Percentiles rank a stretch among this genome's conserved stretches.
phyloP scores from a whole-genome alignment of 2,329 filamentous ascomycete species.

The Rhynchosporium graminicola region DNA sequence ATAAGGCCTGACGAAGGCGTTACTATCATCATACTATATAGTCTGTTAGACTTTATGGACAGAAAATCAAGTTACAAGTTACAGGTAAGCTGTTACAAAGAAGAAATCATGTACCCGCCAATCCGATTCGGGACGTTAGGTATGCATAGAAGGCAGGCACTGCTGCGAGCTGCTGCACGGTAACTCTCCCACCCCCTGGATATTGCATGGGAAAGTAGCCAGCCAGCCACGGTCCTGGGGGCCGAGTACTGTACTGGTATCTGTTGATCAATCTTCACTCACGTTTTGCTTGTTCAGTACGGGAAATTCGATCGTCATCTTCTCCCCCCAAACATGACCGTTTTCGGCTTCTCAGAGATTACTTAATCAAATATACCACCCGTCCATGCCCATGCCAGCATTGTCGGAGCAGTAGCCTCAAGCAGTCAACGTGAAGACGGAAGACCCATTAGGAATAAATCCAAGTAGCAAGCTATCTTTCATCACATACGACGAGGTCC shows the following conservation, averaged over 20 bases:
- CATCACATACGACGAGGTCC: background rate
- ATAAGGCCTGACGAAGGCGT: background rate
- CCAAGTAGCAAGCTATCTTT: background rate
- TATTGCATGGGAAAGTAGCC: background rate
- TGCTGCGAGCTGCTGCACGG: constrained; percentile 5
- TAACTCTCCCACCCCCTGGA: constrained; percentile 9
- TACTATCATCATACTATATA: no score
- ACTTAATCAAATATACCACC: background rate
- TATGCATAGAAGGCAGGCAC: background rate
- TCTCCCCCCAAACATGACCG: background rate
- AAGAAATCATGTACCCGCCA: background rate
- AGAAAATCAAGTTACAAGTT: no score
- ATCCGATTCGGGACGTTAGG: constrained; percentile 1
- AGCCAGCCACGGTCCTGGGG: constrained; percentile 2
- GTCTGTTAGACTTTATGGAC: no score
- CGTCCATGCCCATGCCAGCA: background rate
- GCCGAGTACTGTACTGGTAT: background rate
- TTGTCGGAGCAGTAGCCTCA: constrained; percentile 9
- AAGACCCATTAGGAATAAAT: constrained; percentile 2
- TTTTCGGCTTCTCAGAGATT: background rate
- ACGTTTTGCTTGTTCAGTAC: background rate
- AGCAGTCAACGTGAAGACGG: constrained; percentile 8
- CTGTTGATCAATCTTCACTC: background rate
- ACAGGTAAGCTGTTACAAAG: no score
- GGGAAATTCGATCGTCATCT: background rate